phyloP scores from a whole-genome alignment of 768 basidiomycete species.

The Epithele typhae region DNA sequence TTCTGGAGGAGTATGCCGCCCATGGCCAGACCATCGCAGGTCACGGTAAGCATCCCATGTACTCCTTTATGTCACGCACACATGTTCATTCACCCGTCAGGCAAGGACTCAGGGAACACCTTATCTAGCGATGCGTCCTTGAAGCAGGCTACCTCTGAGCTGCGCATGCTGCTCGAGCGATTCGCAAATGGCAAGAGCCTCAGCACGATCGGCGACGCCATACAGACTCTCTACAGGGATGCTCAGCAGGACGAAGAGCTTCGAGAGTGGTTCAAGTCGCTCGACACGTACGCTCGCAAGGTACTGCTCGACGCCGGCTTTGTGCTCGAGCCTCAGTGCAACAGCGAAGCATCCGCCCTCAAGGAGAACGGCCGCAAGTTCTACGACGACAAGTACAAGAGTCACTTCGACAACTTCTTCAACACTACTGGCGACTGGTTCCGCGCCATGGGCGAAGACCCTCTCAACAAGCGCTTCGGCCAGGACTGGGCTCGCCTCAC shows the following conservation, averaged over 20 bases:
- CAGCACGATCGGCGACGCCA: constrained; percentile 62
- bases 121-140: constrained; percentile 48
- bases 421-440: constrained; percentile 74
- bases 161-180: constrained; percentile 83
- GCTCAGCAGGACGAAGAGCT: constrained; percentile 72
- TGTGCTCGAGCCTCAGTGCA: constrained; percentile 75
- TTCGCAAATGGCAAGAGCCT: constrained; percentile 78
- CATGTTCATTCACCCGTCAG: too few relatives aligned
- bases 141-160: constrained; percentile 51
- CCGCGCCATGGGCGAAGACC: constrained; percentile 79
- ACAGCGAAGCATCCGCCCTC: constrained; percentile 56
- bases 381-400: constrained; percentile 71
- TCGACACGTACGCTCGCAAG: constrained; percentile 64
- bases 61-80: too few relatives aligned
- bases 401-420: constrained; percentile 80
- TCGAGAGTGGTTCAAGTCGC: constrained; percentile 61
- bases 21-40: constrained; percentile 26
- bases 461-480: constrained; percentile 75
- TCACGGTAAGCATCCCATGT: constrained; percentile 15
- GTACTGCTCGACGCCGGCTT: constrained; percentile 81
- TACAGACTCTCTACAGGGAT: constrained; percentile 70
- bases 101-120: constrained; percentile 15
- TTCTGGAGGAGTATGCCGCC: constrained; percentile 56
- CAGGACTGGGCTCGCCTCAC: constrained; percentile 81
- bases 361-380: constrained; percentile 70